A percentile compares a stretch with the other conserved stretches of the same genome.
Evolutionary conservation across 1,284 basidiomycete species (phyloP).

Genomic region (Volvariella surrecta): DNA sequence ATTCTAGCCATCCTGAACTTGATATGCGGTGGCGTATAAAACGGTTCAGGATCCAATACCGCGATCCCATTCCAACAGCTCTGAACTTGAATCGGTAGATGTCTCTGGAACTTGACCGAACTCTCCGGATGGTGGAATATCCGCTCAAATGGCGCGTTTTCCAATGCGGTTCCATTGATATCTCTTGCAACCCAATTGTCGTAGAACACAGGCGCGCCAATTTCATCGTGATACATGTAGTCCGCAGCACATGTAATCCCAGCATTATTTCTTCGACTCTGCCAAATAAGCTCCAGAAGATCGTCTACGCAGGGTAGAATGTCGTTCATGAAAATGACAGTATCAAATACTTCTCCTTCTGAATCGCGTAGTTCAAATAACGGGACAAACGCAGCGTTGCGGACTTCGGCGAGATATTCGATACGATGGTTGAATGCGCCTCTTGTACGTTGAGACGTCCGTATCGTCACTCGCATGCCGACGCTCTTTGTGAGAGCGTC

Average conservation of each 20-base stretch:
- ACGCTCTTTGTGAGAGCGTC: constrained; percentile 84
- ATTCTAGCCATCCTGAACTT: constrained; percentile 89
- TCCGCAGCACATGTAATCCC: constrained; percentile 95
- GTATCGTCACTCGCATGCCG: constrained; percentile 85
- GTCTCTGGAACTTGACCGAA: constrained; percentile 75
- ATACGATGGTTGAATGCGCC: constrained; percentile 98
- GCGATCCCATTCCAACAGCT: constrained; percentile 97
- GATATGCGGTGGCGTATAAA: constrained; percentile 84
- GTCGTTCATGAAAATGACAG: constrained; percentile 97
- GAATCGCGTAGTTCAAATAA: constrained; percentile 86
- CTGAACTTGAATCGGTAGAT: constrained; percentile 91
- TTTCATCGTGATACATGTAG: constrained; percentile 96
- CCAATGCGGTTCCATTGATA: constrained; percentile 93
- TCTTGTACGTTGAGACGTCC: constrained; percentile 82
- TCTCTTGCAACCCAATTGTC: constrained; percentile 98
- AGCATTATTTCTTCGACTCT: constrained; percentile 84
- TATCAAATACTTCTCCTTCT: constrained; percentile 88
- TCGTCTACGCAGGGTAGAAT: constrained; percentile 94
- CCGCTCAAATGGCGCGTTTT: constrained; percentile 91
- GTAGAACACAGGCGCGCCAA: constrained; percentile 88
- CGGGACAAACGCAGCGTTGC: constrained; percentile 90
- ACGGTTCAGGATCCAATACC: constrained; percentile 85
- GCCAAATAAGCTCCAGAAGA: constrained; percentile 92
- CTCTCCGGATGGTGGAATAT: constrained; percentile 82
- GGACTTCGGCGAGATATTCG: constrained; percentile 95